Evolutionary conservation across 148 eudicot genomes (phyloP).

Genomic region (Rhododendron henanense): DNA sequence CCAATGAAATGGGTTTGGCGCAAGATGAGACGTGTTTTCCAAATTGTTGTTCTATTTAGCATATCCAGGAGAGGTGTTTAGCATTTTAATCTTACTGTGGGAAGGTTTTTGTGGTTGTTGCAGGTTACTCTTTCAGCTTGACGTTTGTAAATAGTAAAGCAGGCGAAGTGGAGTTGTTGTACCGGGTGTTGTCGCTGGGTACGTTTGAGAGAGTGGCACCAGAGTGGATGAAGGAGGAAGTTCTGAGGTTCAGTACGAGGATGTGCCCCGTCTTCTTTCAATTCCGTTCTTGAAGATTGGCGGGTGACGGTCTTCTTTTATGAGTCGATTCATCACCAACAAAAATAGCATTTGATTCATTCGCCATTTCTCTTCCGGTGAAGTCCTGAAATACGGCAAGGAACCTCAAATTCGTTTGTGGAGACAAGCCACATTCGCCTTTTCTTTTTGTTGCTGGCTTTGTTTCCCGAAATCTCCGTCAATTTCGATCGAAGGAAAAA

Average conservation of each 20-base stretch:
- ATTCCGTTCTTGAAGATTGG: too few species aligned
- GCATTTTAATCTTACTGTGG: neutral
- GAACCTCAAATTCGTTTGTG: too few species aligned
- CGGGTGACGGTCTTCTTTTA: too few species aligned
- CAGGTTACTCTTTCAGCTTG: conserved; percentile 80
- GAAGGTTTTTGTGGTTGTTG: neutral
- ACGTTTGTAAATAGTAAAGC: conserved; percentile 47
- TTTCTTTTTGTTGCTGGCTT: too few species aligned
- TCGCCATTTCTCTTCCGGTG: too few species aligned
- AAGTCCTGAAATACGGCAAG: too few species aligned
- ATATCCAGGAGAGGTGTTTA: neutral
- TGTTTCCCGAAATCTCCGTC: too few species aligned
- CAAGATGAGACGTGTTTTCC: neutral
- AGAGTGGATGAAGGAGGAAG: conserved; percentile 78
- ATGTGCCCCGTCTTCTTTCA: conserved; percentile 75
- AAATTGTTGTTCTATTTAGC: neutral
- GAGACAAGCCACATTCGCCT: too few species aligned
- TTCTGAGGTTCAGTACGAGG: conserved; percentile 35
- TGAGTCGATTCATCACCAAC: too few species aligned
- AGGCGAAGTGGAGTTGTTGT: conserved; percentile 41
- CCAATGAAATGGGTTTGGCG: neutral
- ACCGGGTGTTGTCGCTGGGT: conserved; percentile 57
- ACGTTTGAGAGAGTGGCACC: conserved; percentile 65
- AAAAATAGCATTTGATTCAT: too few species aligned
- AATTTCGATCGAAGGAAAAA: too few species aligned